A percentile compares a stretch with the other conserved stretches of the same genome.
These are phyloP conservation scores for Nannizziopsis barbatae DNA, from an alignment of 2,329 filamentous ascomycete species.

Conservation along the genomic window DNA sequence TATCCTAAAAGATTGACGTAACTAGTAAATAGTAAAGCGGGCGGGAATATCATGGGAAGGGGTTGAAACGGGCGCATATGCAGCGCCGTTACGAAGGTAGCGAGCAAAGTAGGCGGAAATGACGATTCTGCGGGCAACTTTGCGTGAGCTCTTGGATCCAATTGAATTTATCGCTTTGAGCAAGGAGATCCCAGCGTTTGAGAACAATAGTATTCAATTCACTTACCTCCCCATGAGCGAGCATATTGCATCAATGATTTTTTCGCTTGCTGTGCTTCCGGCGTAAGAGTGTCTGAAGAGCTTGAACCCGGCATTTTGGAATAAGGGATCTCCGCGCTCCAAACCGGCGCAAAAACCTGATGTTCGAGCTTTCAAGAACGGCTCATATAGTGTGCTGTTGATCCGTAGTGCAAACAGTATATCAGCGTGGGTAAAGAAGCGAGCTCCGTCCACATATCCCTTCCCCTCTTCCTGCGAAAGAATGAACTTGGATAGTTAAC, in stretches of 20 bases:
- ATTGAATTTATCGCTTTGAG: neutral
- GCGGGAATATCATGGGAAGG: constrained; percentile 57
- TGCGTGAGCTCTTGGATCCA: neutral
- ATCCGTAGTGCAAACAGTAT: too few relatives aligned
- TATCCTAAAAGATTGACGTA: constrained; percentile 55
- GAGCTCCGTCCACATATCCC: too few relatives aligned
- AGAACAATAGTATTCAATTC: neutral
- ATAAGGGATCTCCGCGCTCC: neutral
- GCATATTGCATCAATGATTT: constrained; percentile 30
- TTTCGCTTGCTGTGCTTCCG: constrained; percentile 27
- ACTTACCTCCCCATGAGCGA: constrained; percentile 36
- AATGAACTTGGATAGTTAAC: too few relatives aligned
- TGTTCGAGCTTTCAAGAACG: too few relatives aligned
- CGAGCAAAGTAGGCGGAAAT: constrained; percentile 53
- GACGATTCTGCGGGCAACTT: constrained; percentile 44
- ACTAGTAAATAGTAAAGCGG: constrained; percentile 53
- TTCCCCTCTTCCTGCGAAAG: too few relatives aligned
- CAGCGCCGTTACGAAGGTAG: constrained; percentile 55
- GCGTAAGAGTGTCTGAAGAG: neutral
- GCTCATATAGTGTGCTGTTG: too few relatives aligned
- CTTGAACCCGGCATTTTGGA: constrained; percentile 3
- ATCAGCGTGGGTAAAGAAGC: too few relatives aligned
- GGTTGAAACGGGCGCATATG: constrained; percentile 55
- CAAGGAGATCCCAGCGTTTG: too few relatives aligned
- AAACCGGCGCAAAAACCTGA: neutral